Conservation (phyloP, 345 rosid species). For the Syzygium grande region DNA sequence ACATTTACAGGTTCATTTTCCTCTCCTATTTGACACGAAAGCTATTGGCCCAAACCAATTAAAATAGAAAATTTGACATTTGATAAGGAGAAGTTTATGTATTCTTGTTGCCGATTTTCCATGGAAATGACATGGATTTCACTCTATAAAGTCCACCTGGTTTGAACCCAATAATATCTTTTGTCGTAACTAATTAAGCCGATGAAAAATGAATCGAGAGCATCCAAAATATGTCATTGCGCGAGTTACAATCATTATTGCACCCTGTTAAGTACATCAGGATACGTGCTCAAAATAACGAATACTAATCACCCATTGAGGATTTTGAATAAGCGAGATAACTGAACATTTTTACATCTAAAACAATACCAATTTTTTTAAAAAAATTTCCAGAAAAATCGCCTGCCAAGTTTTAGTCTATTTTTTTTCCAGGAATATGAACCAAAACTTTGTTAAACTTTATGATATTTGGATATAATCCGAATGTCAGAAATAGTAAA, state of each 20-base stretch:
- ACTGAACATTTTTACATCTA: background rate
- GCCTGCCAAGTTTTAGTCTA: background rate
- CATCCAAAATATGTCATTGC: background rate
- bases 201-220: background rate
- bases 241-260: background rate
- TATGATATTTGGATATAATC: background rate
- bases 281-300: background rate
- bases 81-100: background rate
- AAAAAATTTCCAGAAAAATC: background rate
- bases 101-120: background rate
- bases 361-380: background rate
- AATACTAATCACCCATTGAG: background rate
- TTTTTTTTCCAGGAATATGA: background rate
- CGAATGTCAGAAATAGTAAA: background rate
- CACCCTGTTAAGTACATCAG: background rate
- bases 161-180: background rate
- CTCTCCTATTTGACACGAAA: background rate
- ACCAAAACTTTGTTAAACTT: background rate
- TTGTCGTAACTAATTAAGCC: background rate
- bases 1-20: background rate
- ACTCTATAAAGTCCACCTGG: background rate
- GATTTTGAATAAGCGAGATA: background rate
- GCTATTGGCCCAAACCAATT: background rate
- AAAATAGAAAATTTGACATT: background rate
- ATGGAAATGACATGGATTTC: background rate